Base-by-base conservation (phyloP, 2,329 filamentous ascomycete species). In the Pseudocercospora musae region DNA sequence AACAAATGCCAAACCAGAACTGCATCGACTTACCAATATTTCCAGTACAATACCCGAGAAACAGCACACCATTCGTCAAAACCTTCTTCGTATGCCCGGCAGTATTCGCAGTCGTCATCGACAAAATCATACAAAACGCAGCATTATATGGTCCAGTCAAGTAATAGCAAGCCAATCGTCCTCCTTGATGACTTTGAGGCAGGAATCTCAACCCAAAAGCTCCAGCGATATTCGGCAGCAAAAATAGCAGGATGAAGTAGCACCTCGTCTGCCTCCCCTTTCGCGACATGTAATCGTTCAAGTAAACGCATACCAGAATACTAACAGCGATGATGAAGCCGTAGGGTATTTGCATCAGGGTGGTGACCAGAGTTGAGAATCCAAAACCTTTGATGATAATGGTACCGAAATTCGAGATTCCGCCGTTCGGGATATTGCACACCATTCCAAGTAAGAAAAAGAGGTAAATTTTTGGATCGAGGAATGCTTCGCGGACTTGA, bases 61-160 rank as follows among this genome's bases (percentile, higher is more conserved):
- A 87, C 1, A 87, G 78, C 60, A 85, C 81, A 1, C 83, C 85
- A 21, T 85, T 86, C n/a, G 85, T 85, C 25, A 87, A 82, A 50
- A 87, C 84, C 70, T 88, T 87, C 71, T 87, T 87, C 1, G 84
- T 86, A 64, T 86, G 84, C 0, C 85, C 85, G 0, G 77, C 80
- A 0, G 79, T 80, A 66, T 84, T 84, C 40, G 80, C 80, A 0
- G 80, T 82, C 46, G 79, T 79, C 62, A 83, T 77, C 0, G 78
- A 79, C 0, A 83, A 73, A 1, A 84, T 75, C 55, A 84, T 71
- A 2, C 83, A 80, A 65, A 84, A 84, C 0, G 82, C 79, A 0
- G 82, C 83, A 65, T 84, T 84, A 66, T 71, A 72, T 0, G 70
- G 80, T 0, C 83, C 82, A 0, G 83, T 82, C 1, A 85, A 72